Conservation (phyloP, 768 basidiomycete genomes). For the Boletus reticuloceps region DNA sequence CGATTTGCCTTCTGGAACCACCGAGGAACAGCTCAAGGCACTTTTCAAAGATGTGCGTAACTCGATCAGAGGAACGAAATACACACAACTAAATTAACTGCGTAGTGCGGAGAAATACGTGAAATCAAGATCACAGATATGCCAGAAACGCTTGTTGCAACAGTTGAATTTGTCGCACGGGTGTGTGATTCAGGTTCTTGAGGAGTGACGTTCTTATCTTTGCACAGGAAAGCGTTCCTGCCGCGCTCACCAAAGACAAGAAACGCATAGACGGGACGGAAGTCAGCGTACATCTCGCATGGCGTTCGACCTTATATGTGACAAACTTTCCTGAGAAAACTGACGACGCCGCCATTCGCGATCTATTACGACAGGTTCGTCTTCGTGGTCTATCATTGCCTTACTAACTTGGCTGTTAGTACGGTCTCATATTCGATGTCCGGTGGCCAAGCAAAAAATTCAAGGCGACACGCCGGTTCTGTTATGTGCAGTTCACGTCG, state of each 20-base stretch:
- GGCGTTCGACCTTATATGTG: constrained; percentile 92
- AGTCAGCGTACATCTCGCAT: constrained; percentile 83
- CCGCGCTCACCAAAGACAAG: constrained; percentile 92
- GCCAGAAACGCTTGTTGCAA: constrained; percentile 63
- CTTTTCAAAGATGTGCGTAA: constrained; percentile 86
- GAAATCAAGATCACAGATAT: constrained; percentile 78
- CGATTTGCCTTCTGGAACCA: constrained; percentile 54
- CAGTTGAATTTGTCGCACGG: constrained; percentile 81
- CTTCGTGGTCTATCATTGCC: not conserved
- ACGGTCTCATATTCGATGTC: constrained; percentile 88
- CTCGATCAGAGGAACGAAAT: not conserved
- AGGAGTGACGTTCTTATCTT: not conserved
- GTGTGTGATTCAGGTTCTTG: constrained; percentile 19
- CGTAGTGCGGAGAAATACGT: constrained; percentile 82
- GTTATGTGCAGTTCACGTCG: constrained; percentile 88
- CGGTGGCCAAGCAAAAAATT: constrained; percentile 99
- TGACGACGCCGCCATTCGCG: constrained; percentile 74
- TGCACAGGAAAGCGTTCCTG: constrained; percentile 72
- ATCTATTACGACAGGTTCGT: constrained; percentile 75
- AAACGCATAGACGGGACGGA: constrained; percentile 77
- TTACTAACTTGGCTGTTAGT: constrained; percentile 43
- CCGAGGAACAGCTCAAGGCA: constrained; percentile 61
- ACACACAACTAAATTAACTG: constrained; percentile 10
- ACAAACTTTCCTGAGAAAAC: constrained; percentile 90
- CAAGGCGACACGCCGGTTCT: constrained; percentile 87